Percentiles rank a stretch among this genome's conserved stretches.
Conservation (phyloP, 805 yeast species). For the Cyberlindnera bimundalis region DNA sequence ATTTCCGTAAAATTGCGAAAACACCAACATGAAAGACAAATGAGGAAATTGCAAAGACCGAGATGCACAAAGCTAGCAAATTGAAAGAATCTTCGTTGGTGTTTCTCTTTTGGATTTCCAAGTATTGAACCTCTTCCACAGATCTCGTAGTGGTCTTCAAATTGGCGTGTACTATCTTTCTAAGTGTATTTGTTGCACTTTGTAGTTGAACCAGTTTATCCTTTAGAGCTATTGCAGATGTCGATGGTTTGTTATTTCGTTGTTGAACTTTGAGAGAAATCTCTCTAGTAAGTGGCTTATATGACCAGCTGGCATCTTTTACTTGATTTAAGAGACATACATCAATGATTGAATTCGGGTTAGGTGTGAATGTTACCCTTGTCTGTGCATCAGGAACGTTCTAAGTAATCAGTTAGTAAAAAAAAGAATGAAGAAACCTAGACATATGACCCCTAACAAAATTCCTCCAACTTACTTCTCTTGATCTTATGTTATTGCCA, state of each 20-base stretch:
- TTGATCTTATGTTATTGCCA: constrained; percentile 11
- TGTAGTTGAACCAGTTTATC: not conserved
- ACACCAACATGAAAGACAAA: constrained; percentile 15
- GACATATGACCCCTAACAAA: too few relatives aligned
- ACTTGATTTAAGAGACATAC: constrained; percentile 31
- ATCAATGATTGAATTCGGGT: constrained; percentile 11
- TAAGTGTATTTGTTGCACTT: not conserved
- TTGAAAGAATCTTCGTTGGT: constrained; percentile 20
- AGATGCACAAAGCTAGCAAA: constrained; percentile 8
- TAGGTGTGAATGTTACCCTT: constrained; percentile 16
- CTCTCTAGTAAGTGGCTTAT: constrained; percentile 19
- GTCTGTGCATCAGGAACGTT: constrained; percentile 9
- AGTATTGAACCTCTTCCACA: not conserved
- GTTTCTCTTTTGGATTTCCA: constrained; percentile 9
- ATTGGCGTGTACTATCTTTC: not conserved
- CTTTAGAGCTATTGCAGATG: not conserved
- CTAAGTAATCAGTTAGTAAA: constrained; percentile 8
- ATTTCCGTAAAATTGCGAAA: constrained; percentile 9
- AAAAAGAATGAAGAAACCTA: too few relatives aligned
- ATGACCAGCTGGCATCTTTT: constrained; percentile 35
- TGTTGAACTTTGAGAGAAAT: constrained; percentile 7
- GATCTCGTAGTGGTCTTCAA: not conserved
- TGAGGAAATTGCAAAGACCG: constrained; percentile 12
- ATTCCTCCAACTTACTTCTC: constrained; percentile 17
- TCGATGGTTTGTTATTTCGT: not conserved